Base-by-base conservation (phyloP, 73 alveolate species). In the Paramecium pentaurelia region DNA sequence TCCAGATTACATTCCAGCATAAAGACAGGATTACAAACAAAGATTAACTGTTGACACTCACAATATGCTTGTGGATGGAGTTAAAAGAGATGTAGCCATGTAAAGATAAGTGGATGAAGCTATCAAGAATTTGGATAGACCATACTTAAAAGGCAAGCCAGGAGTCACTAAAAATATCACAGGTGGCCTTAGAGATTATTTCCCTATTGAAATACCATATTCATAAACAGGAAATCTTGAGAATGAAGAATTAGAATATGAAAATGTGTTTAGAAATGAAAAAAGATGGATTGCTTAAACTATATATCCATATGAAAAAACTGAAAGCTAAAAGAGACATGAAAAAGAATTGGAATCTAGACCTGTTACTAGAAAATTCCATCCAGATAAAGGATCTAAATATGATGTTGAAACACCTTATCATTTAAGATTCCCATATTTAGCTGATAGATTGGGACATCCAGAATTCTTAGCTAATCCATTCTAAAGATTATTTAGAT, bases 371-470 rank as follows among this genome's bases (percentile, higher is more conserved):
- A 59, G 37, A 8, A 59, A 59, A 49, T 87, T 87, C 88, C 98
- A 96, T 84, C 96, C 94, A 60, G 97, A 96, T 64, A 93, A 92
- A 58, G 95, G 96, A 49, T 59, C 95, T 45, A 92, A 96, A 86
- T 92, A 92, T 83, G 98, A 96, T 70, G 97, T 96, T 36, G 97
- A 86, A 60, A 95, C 97, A 96, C 96, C 97, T 8, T 96, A 95
- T 20, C 97, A 96, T 58, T 93, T 95, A 92, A 96, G 96, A 90
- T 96, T 95, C 98, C 97, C 97, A 8, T 96, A 96, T 92, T 96
- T 96, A 20, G 98, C 98, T 40, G 95, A 95, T 86, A 95, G 98
- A 93, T 86, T 92, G n/a, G 98, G 98, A 25, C 96, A 95, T 94
- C 98, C 98, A 32, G 95, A 88, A 58, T 86, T 96, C 86, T 60